Evolutionary conservation across 1,284 basidiomycete species (phyloP).

Genomic region (Stereum hirsutum): DNA sequence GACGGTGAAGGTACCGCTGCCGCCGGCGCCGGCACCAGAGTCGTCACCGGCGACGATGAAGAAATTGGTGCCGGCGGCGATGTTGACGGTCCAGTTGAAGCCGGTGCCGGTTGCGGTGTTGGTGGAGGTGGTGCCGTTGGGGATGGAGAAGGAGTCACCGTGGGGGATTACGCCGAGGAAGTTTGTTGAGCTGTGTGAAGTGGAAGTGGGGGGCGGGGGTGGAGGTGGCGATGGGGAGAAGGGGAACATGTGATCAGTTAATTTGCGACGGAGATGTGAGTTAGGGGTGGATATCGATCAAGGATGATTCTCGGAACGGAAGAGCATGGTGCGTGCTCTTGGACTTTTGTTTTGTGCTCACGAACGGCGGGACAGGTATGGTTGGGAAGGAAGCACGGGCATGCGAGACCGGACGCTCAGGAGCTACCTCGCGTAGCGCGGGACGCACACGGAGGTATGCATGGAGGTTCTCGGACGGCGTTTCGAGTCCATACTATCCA

Average conservation of each 20-base stretch:
- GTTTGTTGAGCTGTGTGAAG: slow-evolving; percentile 34
- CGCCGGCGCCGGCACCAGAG: slow-evolving; percentile 58
- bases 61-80: slow-evolving; percentile 55
- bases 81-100: slow-evolving; percentile 58
- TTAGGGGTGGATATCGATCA: too few species aligned
- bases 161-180: slow-evolving; percentile 74
- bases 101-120: slow-evolving; percentile 40
- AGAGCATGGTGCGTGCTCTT: too few species aligned
- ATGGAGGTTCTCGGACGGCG: not conserved
- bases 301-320: too few species aligned
- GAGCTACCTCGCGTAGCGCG: too few species aligned
- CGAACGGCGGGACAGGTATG: too few species aligned
- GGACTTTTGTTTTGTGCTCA: not conserved
- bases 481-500: not conserved
- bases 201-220: too few species aligned
- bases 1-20: slow-evolving; percentile 49
- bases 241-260: too few species aligned
- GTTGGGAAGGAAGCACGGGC: too few species aligned
- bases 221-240: too few species aligned
- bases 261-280: too few species aligned
- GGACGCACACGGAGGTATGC: not conserved
- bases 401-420: too few species aligned
- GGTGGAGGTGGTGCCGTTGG: slow-evolving; percentile 32
- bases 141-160: slow-evolving; percentile 62
- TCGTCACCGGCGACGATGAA: slow-evolving; percentile 57